Evolutionary conservation across 305 asterid genomes (phyloP).

Genomic region (Fraxinus floribunda): DNA sequence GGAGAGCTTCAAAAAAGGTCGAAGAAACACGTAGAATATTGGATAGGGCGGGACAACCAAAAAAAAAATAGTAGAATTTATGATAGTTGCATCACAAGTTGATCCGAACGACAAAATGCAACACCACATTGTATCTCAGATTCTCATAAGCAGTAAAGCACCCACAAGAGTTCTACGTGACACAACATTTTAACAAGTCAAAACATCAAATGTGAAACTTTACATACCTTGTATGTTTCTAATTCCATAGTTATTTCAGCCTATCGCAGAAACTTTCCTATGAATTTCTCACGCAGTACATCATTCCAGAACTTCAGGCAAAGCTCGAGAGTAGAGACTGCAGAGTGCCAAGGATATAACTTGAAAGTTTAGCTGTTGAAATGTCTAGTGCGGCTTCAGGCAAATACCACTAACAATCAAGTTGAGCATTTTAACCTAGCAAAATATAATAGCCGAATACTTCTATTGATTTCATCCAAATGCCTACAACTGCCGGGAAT

Average conservation of each 20-base stretch:
- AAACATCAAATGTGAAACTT: background rate
- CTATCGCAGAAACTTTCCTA: slow-evolving; percentile 16
- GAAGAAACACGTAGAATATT: background rate
- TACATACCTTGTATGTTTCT: slow-evolving; percentile 28
- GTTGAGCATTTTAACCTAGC: slow-evolving; percentile 24
- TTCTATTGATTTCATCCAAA: background rate
- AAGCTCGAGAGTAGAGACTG: slow-evolving; percentile 17
- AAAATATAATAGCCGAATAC: background rate
- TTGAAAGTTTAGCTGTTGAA: slow-evolving; percentile 24
- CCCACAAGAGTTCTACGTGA: background rate
- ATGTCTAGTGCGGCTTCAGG: slow-evolving; percentile 38
- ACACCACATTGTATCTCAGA: background rate
- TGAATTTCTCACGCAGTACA: slow-evolving; percentile 8
- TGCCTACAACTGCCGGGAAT: background rate
- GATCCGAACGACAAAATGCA: background rate
- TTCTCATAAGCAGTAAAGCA: background rate
- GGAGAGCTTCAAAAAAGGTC: background rate
- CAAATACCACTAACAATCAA: slow-evolving; percentile 37
- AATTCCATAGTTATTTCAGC: slow-evolving; percentile 40
- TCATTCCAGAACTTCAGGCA: slow-evolving; percentile 23
- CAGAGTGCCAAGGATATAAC: background rate
- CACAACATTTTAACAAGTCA: background rate
- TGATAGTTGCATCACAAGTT: background rate
- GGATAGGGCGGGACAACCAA: background rate
- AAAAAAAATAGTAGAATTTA: background rate